A percentile compares a stretch with the other conserved stretches of the same genome.
Conservation (phyloP, 169 alveolate genomes). For the Plasmodium fragile region DNA sequence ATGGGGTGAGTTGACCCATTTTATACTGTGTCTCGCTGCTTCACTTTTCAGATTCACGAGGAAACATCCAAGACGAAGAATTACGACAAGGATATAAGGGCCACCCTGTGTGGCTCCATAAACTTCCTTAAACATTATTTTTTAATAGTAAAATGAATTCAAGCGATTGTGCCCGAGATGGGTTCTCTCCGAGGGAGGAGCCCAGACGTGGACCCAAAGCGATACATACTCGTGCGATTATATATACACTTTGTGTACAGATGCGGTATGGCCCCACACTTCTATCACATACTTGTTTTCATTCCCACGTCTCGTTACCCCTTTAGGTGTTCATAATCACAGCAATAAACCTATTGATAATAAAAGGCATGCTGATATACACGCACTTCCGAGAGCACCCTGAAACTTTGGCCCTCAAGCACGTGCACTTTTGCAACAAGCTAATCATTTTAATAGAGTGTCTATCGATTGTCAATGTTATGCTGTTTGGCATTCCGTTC, state of each 20-base stretch:
- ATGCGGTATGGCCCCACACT: not conserved
- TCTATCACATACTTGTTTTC: not conserved
- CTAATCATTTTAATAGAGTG: constrained; percentile 23
- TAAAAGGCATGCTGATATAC: constrained; percentile 27
- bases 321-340: constrained; percentile 29
- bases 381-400: constrained; percentile 64
- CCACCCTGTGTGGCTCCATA: constrained; percentile 14
- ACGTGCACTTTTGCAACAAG: constrained; percentile 51
- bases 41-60: not conserved
- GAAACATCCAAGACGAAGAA: constrained; percentile 5
- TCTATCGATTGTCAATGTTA: constrained; percentile 9
- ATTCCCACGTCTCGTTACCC: not conserved
- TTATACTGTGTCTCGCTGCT: not conserved
- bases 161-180: not conserved
- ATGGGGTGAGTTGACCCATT: not conserved
- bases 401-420: constrained; percentile 37
- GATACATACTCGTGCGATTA: not conserved
- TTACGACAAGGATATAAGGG: not conserved
- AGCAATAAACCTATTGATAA: constrained; percentile 25
- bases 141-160: constrained; percentile 29
- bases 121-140: constrained; percentile 32
- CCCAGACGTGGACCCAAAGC: not conserved
- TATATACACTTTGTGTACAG: not conserved
- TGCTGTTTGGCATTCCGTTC: constrained; percentile 7
- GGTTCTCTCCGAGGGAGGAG: not conserved